Evolutionary conservation across 805 yeast species (phyloP), one percentile per base, ranked within the genome.

Genomic region (Soucietia sequanensis): DNA sequence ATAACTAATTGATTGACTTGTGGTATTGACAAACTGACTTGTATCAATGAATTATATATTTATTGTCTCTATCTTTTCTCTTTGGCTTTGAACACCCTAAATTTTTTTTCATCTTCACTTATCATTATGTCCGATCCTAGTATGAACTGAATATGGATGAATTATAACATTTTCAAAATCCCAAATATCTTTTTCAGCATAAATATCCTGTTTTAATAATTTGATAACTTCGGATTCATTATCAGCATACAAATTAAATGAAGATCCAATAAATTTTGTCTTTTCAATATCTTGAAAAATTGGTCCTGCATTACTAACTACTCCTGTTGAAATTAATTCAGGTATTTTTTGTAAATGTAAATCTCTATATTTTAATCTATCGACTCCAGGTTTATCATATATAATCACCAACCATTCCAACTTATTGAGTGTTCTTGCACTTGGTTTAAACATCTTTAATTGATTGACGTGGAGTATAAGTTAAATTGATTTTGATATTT

Each of bases 171-270:
- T 70, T 27, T 72, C 73, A 36, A 81, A 50, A 50, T 83, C 89
- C 90, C 90, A 83, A 35, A 83, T 69, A 1, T 83, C 86, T 23
- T 66, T 61, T 44, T 65, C 69, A 44, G 72, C 70, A 54, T 77
- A 83, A 21, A 76, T 50, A 50, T 83, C 91, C 27, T 60, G 44
- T 44, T 75, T 70, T 52, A 83, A 65, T 32, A 80, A 56, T 20
- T 76, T 79, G 22, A 78, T 34, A 7, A 80, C 78, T 42, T 80
- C 79, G 38, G 78, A 80, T 48, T 67, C 75, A 35, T 76, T 62
- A 32, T 77, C 78, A 23, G 87, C 87, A 38, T 62, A 63, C 35
- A 81, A 44, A 40, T 75, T 78, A 47, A 76, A 63, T 13, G 74
- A 61, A 15, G 85, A 77, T 5, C 90, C 91, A 3, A 78, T 80